Conservation (phyloP, 768 basidiomycete species). For the Hericium coralloides region DNA sequence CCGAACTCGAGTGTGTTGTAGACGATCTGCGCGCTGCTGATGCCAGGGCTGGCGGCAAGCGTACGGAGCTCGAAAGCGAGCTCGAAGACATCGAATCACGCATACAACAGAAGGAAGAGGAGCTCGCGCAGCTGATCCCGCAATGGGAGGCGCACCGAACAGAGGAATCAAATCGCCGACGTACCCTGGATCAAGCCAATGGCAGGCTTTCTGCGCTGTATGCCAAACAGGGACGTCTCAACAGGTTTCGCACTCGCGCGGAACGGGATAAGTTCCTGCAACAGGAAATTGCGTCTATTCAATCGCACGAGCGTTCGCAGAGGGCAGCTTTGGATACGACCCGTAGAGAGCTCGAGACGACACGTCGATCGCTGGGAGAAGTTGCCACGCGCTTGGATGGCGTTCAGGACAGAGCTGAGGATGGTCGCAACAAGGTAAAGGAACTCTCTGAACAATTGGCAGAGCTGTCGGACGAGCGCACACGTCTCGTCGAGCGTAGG, state of each 20-base stretch:
- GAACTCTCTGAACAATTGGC: slow-evolving; percentile 54
- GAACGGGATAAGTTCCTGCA: slow-evolving; percentile 80
- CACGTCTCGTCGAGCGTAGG: slow-evolving; percentile 64
- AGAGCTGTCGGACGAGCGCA: slow-evolving; percentile 56
- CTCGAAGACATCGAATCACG: slow-evolving; percentile 48
- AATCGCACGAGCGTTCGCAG: slow-evolving; percentile 50
- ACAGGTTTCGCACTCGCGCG: slow-evolving; percentile 72
- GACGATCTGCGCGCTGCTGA: slow-evolving; percentile 65
- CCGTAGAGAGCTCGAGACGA: slow-evolving; percentile 37
- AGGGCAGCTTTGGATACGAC: slow-evolving; percentile 45
- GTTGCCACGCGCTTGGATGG: slow-evolving; percentile 51
- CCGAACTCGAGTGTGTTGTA: slow-evolving; percentile 80
- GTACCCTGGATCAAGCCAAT: slow-evolving; percentile 64
- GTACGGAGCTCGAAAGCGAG: slow-evolving; percentile 56
- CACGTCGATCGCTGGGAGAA: slow-evolving; percentile 40
- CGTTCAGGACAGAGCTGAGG: slow-evolving; percentile 52
- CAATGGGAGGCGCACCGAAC: slow-evolving; percentile 55
- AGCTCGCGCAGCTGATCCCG: slow-evolving; percentile 57
- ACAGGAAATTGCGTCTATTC: slow-evolving; percentile 69
- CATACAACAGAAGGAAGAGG: slow-evolving; percentile 53
- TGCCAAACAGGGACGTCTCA: slow-evolving; percentile 84
- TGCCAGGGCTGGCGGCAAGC: slow-evolving; percentile 54
- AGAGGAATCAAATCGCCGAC: slow-evolving; percentile 45
- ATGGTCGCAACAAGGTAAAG: slow-evolving; percentile 47
- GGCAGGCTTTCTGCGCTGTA: slow-evolving; percentile 68